These are phyloP conservation scores for Globisporangium emineosum DNA, from an alignment of 352 stramenopile genomes.

Conservation along the genomic window DNA sequence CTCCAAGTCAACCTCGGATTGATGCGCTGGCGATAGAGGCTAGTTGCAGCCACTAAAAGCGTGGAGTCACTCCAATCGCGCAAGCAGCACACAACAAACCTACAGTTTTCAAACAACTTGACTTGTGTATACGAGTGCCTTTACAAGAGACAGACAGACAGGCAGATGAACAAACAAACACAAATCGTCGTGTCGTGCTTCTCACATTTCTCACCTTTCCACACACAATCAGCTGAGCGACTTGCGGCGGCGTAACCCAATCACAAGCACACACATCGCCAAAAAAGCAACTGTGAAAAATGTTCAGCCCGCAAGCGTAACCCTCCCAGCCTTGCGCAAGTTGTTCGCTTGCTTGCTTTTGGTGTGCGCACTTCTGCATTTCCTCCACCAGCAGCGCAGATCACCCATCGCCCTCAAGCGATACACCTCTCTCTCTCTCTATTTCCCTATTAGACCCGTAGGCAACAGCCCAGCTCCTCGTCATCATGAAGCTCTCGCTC, in stretches of 20 bases:
- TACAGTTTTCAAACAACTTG: neutral
- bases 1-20: neutral
- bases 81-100: neutral
- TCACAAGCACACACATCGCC: neutral
- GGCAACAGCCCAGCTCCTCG: neutral
- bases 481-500: conserved; percentile 12
- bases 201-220: neutral
- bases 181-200: neutral
- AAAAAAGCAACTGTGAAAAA: neutral
- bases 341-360: neutral
- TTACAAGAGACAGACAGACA: conserved; percentile 1
- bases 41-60: neutral
- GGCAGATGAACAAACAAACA: neutral
- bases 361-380: neutral
- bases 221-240: neutral
- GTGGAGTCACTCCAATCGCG: neutral
- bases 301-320: neutral
- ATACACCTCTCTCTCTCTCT: neutral
- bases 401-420: neutral
- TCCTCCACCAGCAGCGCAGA: neutral
- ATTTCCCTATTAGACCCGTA: conserved; percentile 7
- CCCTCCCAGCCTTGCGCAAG: neutral
- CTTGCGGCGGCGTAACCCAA: conserved; percentile 1
- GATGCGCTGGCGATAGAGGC: neutral
- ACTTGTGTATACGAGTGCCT: neutral